Percentiles rank a stretch among this genome's conserved stretches.
These are phyloP conservation scores for Jamesozyma piceae DNA, from an alignment of 805 yeast genomes.

Conservation along the genomic window DNA sequence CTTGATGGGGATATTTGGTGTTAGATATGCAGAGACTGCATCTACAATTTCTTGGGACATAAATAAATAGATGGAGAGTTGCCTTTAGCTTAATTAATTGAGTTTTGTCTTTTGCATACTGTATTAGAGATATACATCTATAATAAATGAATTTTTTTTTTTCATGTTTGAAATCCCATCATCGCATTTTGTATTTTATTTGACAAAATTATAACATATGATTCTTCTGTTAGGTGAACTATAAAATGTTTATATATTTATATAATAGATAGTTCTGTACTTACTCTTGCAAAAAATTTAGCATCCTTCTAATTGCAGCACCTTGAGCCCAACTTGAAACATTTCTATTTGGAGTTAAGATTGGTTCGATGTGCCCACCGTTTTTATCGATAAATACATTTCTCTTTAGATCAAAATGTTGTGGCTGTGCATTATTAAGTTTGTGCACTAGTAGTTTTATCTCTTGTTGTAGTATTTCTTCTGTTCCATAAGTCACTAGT, in stretches of 20 bases:
- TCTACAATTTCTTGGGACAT: slow-evolving; percentile 51
- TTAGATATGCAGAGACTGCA: slow-evolving; percentile 35
- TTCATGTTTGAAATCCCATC: no score
- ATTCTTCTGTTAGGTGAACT: no score
- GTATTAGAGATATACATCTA: no score
- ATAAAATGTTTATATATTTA: no score
- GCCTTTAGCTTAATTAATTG: no score
- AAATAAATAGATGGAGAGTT: neutral
- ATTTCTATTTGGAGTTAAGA: slow-evolving; percentile 3
- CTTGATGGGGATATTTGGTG: slow-evolving; percentile 40
- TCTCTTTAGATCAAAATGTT: slow-evolving; percentile 1
- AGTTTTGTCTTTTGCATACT: no score
- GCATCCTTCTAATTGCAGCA: slow-evolving; percentile 2
- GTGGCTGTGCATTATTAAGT: neutral
- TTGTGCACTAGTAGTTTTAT: slow-evolving; percentile 9
- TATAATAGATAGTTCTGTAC: no score
- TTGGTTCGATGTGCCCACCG: slow-evolving; percentile 15
- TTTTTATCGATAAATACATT: slow-evolving; percentile 7
- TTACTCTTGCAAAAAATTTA: slow-evolving; percentile 4
- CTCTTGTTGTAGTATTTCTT: slow-evolving; percentile 17
- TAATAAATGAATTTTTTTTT: no score
- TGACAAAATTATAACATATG: no score
- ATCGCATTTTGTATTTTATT: no score
- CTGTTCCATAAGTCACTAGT: slow-evolving; percentile 16
- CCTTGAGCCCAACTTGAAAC: slow-evolving; percentile 6